Conservation (phyloP, 352 stramenopile species). For the Globisporangium perplexum region DNA sequence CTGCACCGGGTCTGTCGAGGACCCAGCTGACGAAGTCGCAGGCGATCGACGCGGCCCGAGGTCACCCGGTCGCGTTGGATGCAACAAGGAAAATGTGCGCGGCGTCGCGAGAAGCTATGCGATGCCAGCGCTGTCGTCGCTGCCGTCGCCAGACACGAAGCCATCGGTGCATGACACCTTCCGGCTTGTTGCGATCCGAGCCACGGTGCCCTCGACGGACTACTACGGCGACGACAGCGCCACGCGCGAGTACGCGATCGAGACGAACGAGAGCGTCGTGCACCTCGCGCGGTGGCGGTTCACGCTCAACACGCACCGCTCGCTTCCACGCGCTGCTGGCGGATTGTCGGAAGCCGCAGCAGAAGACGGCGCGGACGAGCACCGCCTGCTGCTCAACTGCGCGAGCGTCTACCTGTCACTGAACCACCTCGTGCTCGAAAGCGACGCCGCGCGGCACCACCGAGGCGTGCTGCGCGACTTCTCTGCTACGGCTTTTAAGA, state of each 20-base stretch:
- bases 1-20: constrained; percentile 41
- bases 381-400: constrained; percentile 28
- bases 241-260: constrained; percentile 51
- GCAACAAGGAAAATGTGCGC: constrained; percentile 7
- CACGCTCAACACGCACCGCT: constrained; percentile 6
- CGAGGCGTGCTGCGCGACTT: constrained; percentile 20
- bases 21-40: not conserved
- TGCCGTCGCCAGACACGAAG: not conserved
- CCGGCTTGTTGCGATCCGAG: constrained; percentile 54
- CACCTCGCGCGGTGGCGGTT: constrained; percentile 53
- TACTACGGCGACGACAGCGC: constrained; percentile 57
- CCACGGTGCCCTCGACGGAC: constrained; percentile 28
- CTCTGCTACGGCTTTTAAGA: not conserved
- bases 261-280: constrained; percentile 53
- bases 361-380: constrained; percentile 14
- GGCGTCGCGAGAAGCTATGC: constrained; percentile 3
- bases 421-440: constrained; percentile 31
- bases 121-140: not conserved
- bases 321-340: not conserved
- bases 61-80: not conserved
- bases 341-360: not conserved
- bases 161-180: constrained; percentile 20
- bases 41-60: not conserved
- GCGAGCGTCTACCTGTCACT: constrained; percentile 28
- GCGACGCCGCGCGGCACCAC: constrained; percentile 15